phyloP scores from a whole-genome alignment of 108 stramenopile genomes.

The Nitzschia sp. region DNA sequence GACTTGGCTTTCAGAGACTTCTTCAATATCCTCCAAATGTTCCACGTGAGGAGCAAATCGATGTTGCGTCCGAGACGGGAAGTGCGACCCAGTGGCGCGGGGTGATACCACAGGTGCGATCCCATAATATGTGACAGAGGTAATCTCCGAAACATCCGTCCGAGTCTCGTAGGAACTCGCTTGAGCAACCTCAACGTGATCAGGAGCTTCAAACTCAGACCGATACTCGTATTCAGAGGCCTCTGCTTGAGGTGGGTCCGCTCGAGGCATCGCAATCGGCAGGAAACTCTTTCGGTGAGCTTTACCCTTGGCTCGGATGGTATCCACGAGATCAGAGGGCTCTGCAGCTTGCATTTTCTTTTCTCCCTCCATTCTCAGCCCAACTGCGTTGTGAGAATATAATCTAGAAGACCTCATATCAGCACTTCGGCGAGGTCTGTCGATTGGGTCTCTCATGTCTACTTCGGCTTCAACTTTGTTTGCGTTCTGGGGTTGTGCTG shows the following conservation, averaged over 20 bases:
- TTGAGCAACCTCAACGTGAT: conserved; percentile 17
- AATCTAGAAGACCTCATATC: too few species aligned
- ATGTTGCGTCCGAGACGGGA: not conserved
- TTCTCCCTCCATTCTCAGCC: too few species aligned
- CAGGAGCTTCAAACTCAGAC: conserved; percentile 12
- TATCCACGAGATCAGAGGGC: not conserved
- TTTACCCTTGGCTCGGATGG: not conserved
- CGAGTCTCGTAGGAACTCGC: not conserved
- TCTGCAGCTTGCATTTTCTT: not conserved
- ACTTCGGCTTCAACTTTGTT: not conserved
- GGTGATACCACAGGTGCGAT: too few species aligned
- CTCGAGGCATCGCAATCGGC: conserved; percentile 11
- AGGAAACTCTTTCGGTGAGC: conserved; percentile 1
- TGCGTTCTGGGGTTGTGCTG: not conserved
- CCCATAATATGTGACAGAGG: not conserved
- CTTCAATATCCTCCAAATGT: conserved; percentile 14
- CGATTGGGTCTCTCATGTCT: not conserved
- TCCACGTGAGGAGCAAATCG: conserved; percentile 8
- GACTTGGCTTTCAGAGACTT: not conserved
- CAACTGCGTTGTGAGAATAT: too few species aligned
- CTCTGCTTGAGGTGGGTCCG: not conserved
- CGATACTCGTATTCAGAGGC: conserved; percentile 2
- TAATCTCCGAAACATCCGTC: conserved; percentile 30
- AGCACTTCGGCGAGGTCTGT: not conserved
- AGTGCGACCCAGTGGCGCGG: conserved; percentile 5